A percentile compares a stretch with the other conserved stretches of the same genome.
Evolutionary conservation across 2,329 filamentous ascomycete genomes (phyloP).

Genomic region (Corinectria fuckeliana): DNA sequence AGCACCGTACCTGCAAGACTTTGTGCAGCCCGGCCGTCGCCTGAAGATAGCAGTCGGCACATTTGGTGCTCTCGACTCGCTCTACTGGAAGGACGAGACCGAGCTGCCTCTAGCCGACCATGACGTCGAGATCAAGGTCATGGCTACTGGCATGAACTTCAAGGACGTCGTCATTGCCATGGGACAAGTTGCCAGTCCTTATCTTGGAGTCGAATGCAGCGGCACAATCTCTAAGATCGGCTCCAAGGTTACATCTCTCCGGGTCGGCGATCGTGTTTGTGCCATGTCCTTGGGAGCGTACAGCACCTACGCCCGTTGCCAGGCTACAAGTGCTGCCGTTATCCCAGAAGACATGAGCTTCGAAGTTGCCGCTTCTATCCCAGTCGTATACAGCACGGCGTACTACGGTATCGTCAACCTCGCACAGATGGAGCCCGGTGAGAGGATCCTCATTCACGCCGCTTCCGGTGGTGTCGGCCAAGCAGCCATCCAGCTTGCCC

Average conservation of each 20-base stretch:
- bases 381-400: constrained; percentile 27
- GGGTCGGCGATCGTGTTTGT: constrained; percentile 22
- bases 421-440: constrained; percentile 18
- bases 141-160: constrained; percentile 53
- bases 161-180: constrained; percentile 54
- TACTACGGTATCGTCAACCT: constrained; percentile 28
- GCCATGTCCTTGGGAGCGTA: constrained; percentile 23
- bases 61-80: constrained; percentile 46
- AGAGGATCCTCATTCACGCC: constrained; percentile 43
- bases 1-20: constrained; percentile 43
- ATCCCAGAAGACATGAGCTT: constrained; percentile 22
- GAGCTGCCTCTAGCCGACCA: constrained; percentile 40
- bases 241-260: constrained; percentile 3
- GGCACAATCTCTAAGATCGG: constrained; percentile 51
- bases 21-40: constrained; percentile 44
- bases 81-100: constrained; percentile 49
- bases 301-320: constrained; percentile 21
- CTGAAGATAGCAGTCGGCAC: constrained; percentile 49
- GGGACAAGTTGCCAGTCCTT: constrained; percentile 44
- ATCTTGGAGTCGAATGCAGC: constrained; percentile 49
- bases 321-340: constrained; percentile 51
- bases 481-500: constrained; percentile 39
- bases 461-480: constrained; percentile 38
- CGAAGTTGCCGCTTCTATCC: constrained; percentile 17
- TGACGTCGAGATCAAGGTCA: constrained; percentile 53